Base-by-base conservation (phyloP, 805 yeast species). In the Ogataea dorogensis region DNA sequence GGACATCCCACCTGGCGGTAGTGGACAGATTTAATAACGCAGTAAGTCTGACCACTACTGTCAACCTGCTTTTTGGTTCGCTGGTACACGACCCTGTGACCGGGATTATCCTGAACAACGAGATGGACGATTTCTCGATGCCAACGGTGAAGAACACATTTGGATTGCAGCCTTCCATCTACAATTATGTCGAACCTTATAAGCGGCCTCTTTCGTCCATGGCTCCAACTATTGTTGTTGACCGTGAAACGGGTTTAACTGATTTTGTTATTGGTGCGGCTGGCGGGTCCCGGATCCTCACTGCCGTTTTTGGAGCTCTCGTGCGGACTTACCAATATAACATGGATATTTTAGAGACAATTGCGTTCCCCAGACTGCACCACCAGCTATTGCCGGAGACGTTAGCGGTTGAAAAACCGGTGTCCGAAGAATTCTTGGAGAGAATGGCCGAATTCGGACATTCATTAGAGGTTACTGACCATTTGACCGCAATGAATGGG, bases 91-190 rank as follows among this genome's bases (percentile, higher is more conserved):
- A 91, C 56, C 79, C 81, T 1, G 57, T 42, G 2, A 89, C 98
- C 0, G 98, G 97, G 2, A 65, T 91, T 7, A 71, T 91, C 7
- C 63, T 91, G 52, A 91, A 91, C 63, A 79, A 86, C 49, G 87
- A 91, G 59, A 89, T 91, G 96, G 97, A 91, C 59, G 98, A 91
- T 56, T 91, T 91, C 53, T 82, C 95, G 7, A 67, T 75, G 20
- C 88, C 93, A 1, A 67, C 73, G 11, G 64, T 70, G 6, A 67
- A 73, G 12, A 91, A 91, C 59, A 81, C 87, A 11, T 91, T 88
- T 61, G 83, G 81, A 17, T 71, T 91, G 31, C 73, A 77, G 7
- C 95, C 98, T 0, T 86, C 96, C 0, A 65, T 77, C 13, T 85
- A 73, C 67, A 91, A 91, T 58, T 85, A 75, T 53, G 75, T 88